Evolutionary conservation across 2,329 filamentous ascomycete genomes (phyloP), one percentile per base, ranked within the genome.

Genomic region (Fusarium bulbicola): DNA sequence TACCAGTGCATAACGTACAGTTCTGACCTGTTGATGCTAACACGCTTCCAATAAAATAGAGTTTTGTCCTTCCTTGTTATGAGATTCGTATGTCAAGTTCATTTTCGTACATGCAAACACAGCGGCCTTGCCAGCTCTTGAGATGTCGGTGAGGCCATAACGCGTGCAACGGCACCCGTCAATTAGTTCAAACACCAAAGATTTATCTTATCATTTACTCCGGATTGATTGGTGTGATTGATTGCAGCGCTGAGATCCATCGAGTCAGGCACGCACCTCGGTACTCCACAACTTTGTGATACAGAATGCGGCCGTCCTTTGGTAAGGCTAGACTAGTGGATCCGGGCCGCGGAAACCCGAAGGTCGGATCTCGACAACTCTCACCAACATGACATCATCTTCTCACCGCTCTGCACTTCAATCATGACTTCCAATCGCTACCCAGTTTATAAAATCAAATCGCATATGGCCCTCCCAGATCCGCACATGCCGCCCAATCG

Each of bases 21-120:
- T 8, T 4, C 3, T 5, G 0, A 12, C 7, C 7, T 6, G 7
- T 4, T 13, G 5, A 6, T 5, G 0, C 13, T 1, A 8, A 4
- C 14, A 3, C 7, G 0, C 6, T 49, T 32, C 4, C 14, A 11
- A 30, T 5, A 0, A 3, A 15, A 30, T 7, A n/a, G 0, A n/a
- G 13, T 5, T n/a, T n/a, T n/a, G n/a, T n/a, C n/a, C n/a, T n/a
- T 52, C 1, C 4, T 24, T 26, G 3, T 26, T 5, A 8, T 3
- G 7, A 0, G 16, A 20, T 24, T 24, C 4, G 0, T 14, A 24
- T 14, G 16, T 21, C 7, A 26, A 9, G n/a, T 7, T 52, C n/a
- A 26, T 16, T 26, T 24, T 2, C 7, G 21, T 3, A 14, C 5
- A 2, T 5, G 32, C 3, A 21, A 52, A 6, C 3, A 7, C 21